phyloP scores from a whole-genome alignment of 371 early-diverging fungal species.

The Mucor circinelloides region DNA sequence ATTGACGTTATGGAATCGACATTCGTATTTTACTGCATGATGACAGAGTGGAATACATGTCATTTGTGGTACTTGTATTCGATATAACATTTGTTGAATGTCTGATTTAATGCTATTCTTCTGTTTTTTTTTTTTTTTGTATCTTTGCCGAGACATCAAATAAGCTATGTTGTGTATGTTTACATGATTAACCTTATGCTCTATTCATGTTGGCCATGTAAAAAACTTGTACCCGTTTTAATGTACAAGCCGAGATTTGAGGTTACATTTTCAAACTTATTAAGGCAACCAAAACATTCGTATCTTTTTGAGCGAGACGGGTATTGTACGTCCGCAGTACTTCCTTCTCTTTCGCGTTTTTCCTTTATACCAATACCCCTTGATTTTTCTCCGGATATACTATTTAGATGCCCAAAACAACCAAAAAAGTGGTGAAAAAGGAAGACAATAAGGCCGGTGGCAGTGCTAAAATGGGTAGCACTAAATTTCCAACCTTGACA shows the following conservation, averaged over 20 bases:
- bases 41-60: not conserved
- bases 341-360: not conserved
- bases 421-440: not conserved
- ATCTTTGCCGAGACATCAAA: not conserved
- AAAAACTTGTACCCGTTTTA: not conserved
- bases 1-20: not conserved
- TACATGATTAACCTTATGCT: not conserved
- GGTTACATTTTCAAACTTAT: not conserved
- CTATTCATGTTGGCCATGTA: not conserved
- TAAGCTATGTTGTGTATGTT: not conserved
- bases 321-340: not conserved
- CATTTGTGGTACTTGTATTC: not conserved
- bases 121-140: not conserved
- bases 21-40: not conserved
- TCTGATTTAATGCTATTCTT: not conserved
- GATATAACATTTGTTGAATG: not conserved
- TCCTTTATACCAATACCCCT: not conserved
- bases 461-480: not conserved
- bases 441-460: not conserved
- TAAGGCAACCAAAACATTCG: not conserved
- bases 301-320: not conserved
- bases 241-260: not conserved
- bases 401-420: not conserved
- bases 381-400: not conserved
- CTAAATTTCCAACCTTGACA: slow-evolving; percentile 6